A percentile compares a stretch with the other conserved stretches of the same genome.
Conservation (phyloP, 164 flowering plant species). For the Stephania japonica region DNA sequence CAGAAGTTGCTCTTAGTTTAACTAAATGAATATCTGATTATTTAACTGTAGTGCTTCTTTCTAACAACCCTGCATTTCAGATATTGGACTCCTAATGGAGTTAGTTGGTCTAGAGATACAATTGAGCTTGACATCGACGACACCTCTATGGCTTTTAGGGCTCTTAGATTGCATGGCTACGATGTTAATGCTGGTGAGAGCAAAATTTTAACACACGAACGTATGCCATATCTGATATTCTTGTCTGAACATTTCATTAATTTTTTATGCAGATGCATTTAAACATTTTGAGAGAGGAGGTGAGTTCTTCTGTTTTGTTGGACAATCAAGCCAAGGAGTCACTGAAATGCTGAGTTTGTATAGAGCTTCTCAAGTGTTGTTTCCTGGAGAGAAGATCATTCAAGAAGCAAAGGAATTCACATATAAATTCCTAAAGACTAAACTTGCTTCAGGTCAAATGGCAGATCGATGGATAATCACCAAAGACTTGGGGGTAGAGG, state of each 20-base stretch:
- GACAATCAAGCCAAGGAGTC: slow-evolving; percentile 74
- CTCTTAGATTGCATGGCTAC: slow-evolving; percentile 69
- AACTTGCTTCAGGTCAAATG: slow-evolving; percentile 48
- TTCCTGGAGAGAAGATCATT: slow-evolving; percentile 65
- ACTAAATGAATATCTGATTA: neutral
- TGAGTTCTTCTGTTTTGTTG: slow-evolving; percentile 70
- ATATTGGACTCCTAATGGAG: slow-evolving; percentile 67
- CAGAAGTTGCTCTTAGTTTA: neutral
- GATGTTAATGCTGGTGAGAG: slow-evolving; percentile 61
- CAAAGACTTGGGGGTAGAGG: slow-evolving; percentile 90
- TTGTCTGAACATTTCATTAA: neutral
- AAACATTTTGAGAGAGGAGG: slow-evolving; percentile 55
- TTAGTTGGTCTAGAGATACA: slow-evolving; percentile 85
- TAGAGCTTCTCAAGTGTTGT: slow-evolving; percentile 65
- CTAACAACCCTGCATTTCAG: slow-evolving; percentile 22
- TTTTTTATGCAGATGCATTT: slow-evolving; percentile 50
- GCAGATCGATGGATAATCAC: slow-evolving; percentile 87
- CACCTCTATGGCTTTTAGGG: slow-evolving; percentile 88
- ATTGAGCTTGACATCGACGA: slow-evolving; percentile 73
- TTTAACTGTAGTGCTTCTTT: neutral
- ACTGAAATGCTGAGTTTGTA: slow-evolving; percentile 76
- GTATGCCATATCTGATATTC: neutral
- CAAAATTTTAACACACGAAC: neutral
- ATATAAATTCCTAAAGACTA: slow-evolving; percentile 43
- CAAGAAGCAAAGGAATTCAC: slow-evolving; percentile 60